phyloP scores from a whole-genome alignment of 768 basidiomycete species.

The Pleurotus tuoliensis region DNA sequence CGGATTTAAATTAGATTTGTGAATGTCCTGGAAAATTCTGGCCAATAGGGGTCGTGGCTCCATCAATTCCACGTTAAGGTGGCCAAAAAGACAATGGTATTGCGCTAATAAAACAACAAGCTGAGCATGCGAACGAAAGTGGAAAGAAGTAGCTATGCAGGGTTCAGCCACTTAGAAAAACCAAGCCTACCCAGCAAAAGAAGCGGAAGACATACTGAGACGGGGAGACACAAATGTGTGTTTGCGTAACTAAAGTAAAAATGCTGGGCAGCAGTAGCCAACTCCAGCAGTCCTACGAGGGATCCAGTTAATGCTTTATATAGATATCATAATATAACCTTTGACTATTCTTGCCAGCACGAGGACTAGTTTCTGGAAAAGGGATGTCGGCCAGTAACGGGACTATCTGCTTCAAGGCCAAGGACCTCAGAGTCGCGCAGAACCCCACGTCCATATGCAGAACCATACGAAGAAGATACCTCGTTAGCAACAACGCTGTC shows the following conservation, averaged over 20 bases:
- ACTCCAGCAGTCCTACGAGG: background rate
- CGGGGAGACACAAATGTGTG: background rate
- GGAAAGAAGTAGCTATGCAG: background rate
- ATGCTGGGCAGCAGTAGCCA: background rate
- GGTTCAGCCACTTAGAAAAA: background rate
- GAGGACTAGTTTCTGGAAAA: background rate
- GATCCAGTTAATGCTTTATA: background rate
- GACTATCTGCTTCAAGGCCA: constrained; percentile 22
- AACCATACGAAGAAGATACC: background rate
- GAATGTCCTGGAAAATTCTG: too few species aligned
- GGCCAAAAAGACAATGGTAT: too few species aligned
- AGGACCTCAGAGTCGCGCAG: constrained; percentile 30
- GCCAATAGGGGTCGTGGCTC: too few species aligned
- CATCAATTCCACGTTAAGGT: too few species aligned
- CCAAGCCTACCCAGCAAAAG: background rate
- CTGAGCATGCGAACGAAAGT: background rate
- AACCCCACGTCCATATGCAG: constrained; percentile 13
- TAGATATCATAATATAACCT: background rate
- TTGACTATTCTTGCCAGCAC: background rate
- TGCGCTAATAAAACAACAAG: background rate
- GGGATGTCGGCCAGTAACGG: constrained; percentile 4
- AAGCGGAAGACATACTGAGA: background rate
- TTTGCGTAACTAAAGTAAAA: background rate
- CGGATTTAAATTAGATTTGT: too few species aligned
- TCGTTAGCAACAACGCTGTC: constrained; percentile 17